Percentiles rank a stretch among this genome's conserved stretches.
Evolutionary conservation across 1,284 basidiomycete genomes (phyloP).

Genomic region (Xerocomus minutiporus): DNA sequence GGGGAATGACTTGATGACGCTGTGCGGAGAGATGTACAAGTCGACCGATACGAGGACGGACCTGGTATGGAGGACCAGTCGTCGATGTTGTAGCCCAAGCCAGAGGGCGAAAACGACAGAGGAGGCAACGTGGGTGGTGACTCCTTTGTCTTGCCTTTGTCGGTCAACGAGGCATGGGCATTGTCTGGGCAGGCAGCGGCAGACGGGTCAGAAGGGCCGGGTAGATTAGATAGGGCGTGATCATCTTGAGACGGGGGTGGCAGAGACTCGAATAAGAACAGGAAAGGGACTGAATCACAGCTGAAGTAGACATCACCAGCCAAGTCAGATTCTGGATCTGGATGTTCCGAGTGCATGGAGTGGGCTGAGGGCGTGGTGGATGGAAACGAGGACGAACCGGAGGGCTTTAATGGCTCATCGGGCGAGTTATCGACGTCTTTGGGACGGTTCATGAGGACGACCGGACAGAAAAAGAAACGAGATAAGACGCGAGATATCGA

Average conservation of each 20-base stretch:
- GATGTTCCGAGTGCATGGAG: conserved; percentile 17
- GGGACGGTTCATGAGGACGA: conserved; percentile 38
- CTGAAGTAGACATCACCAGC: conserved; percentile 34
- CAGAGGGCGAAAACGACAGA: conserved; percentile 52
- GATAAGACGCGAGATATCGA: conserved; percentile 7
- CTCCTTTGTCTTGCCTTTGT: conserved; percentile 60
- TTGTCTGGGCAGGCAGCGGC: conserved; percentile 11
- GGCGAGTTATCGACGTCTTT: conserved; percentile 50
- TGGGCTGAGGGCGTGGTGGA: conserved; percentile 18
- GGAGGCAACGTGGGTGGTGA: conserved; percentile 59
- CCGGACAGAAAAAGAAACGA: conserved; percentile 15
- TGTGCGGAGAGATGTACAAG: conserved; percentile 24
- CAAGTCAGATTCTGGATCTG: conserved; percentile 6
- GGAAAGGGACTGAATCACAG: conserved; percentile 16
- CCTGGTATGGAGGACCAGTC: conserved; percentile 48
- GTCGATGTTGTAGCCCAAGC: conserved; percentile 42
- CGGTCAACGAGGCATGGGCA: conserved; percentile 21
- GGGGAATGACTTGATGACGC: conserved; percentile 18
- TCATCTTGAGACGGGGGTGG: conserved; percentile 1
- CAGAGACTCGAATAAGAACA: conserved; percentile 2
- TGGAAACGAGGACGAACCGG: conserved; percentile 13
- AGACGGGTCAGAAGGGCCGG: conserved; percentile 15
- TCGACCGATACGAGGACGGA: conserved; percentile 52
- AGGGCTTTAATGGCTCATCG: conserved; percentile 14
- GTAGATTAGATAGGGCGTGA: conserved; percentile 28